phyloP scores from a whole-genome alignment of 371 early-diverging fungal species.

The Blakeslea trispora region DNA sequence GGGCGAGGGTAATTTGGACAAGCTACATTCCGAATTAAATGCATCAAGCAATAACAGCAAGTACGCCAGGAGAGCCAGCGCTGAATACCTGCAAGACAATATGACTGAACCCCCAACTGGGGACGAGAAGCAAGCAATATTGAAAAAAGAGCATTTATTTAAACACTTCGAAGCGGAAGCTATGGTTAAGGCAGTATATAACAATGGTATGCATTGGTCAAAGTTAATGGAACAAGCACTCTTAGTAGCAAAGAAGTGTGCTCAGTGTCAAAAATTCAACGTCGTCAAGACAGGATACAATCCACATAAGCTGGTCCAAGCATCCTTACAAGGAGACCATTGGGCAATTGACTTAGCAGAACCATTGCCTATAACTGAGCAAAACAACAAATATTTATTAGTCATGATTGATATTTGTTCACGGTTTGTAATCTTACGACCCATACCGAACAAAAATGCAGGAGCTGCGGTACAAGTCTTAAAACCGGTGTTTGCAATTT shows the following conservation, averaged over 20 bases:
- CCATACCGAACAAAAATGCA: constrained; percentile 17
- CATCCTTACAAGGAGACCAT: constrained; percentile 12
- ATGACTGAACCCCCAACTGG: too few relatives aligned
- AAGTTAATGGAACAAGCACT: constrained; percentile 10
- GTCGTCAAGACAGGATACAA: constrained; percentile 13
- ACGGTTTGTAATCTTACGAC: constrained; percentile 15
- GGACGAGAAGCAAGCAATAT: too few relatives aligned
- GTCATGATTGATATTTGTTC: constrained; percentile 21
- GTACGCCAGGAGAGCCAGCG: too few relatives aligned
- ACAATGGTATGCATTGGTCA: constrained; percentile 16
- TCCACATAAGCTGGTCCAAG: constrained; percentile 6
- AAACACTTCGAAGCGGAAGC: constrained; percentile 22
- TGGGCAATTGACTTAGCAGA: constrained; percentile 20
- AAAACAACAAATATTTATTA: constrained; percentile 7
- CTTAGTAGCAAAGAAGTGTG: constrained; percentile 8
- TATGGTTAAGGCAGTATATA: constrained; percentile 7
- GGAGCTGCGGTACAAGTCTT: background rate
- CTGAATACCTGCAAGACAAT: too few relatives aligned
- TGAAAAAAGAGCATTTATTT: background rate
- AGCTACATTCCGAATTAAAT: too few relatives aligned
- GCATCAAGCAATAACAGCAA: too few relatives aligned
- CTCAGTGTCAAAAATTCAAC: constrained; percentile 15
- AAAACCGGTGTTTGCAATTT: constrained; percentile 4
- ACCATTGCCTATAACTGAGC: constrained; percentile 6
- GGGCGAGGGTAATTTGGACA: too few relatives aligned